Percentiles rank a stretch among this genome's conserved stretches.
phyloP scores from a whole-genome alignment of 2,329 filamentous ascomycete species.

The Arachnopeziza araneosa region DNA sequence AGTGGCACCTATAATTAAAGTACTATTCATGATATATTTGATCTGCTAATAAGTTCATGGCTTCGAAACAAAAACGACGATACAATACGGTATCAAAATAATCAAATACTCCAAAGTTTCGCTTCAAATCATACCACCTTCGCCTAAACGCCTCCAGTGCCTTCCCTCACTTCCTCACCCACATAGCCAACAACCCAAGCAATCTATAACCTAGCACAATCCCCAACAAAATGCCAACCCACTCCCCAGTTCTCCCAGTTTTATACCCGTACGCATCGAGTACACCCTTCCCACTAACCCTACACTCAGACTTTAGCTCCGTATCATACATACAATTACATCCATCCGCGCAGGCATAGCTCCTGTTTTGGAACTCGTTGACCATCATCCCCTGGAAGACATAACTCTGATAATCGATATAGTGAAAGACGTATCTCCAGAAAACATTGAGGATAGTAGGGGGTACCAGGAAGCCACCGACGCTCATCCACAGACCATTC shows the following conservation, averaged over 20 bases:
- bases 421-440: conserved; percentile 83
- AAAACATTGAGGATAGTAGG: conserved; percentile 71
- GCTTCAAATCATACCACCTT: no score
- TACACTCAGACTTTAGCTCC: conserved; percentile 55
- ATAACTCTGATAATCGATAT: conserved; percentile 81
- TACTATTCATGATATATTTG: no score
- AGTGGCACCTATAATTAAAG: no score
- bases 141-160: not conserved
- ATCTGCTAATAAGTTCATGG: no score
- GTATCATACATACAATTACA: conserved; percentile 65
- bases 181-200: conserved; percentile 59
- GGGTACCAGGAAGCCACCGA: conserved; percentile 75
- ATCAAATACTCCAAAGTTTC: no score
- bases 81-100: no score
- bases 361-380: conserved; percentile 68
- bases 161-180: conserved; percentile 25
- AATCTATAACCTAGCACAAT: conserved; percentile 71
- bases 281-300: conserved; percentile 66
- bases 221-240: conserved; percentile 71
- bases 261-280: conserved; percentile 65
- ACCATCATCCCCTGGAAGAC: conserved; percentile 94
- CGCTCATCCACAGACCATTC: conserved; percentile 86
- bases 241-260: conserved; percentile 56
- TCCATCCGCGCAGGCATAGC: conserved; percentile 50
- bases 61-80: no score